Percentiles rank a stretch among this genome's conserved stretches.
phyloP scores from a whole-genome alignment of 1,284 basidiomycete species.

The Rhodotorula sp. region DNA sequence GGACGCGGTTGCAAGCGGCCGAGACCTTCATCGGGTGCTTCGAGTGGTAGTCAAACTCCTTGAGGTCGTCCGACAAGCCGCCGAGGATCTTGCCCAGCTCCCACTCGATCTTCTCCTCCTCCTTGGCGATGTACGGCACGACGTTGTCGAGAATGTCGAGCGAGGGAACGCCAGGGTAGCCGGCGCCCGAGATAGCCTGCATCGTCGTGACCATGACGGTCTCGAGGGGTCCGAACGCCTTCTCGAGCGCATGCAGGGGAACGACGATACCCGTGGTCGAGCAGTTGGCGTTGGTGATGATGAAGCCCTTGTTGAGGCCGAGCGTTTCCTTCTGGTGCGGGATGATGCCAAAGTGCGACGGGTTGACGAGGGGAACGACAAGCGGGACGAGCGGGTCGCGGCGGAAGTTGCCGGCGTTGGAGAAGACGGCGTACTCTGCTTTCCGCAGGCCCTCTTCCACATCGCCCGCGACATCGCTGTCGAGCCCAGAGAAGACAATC shows the following conservation, averaged over 20 bases:
- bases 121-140: slow-evolving; percentile 85
- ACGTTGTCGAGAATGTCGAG: slow-evolving; percentile 97
- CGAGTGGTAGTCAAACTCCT: slow-evolving; percentile 80
- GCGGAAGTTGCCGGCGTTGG: slow-evolving; percentile 96
- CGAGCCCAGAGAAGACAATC: slow-evolving; percentile 91
- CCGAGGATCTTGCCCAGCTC: slow-evolving; percentile 97
- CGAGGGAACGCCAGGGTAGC: slow-evolving; percentile 88
- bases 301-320: slow-evolving; percentile 82
- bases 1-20: slow-evolving; percentile 87
- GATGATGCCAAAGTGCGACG: slow-evolving; percentile 80
- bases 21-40: slow-evolving; percentile 77
- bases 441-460: slow-evolving; percentile 85
- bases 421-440: slow-evolving; percentile 90
- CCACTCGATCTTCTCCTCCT: slow-evolving; percentile 96
- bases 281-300: slow-evolving; percentile 98
- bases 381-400: slow-evolving; percentile 93
- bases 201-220: slow-evolving; percentile 88
- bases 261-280: slow-evolving; percentile 93
- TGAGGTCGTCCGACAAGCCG: slow-evolving; percentile 59
- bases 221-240: slow-evolving; percentile 88
- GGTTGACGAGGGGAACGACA: slow-evolving; percentile 94
- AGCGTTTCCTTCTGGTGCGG: slow-evolving; percentile 73
- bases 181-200: slow-evolving; percentile 95
- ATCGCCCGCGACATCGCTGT: slow-evolving; percentile 89
- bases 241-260: slow-evolving; percentile 87